phyloP scores from a whole-genome alignment of 2,329 filamentous ascomycete genomes.

The Nothopassalora personata region DNA sequence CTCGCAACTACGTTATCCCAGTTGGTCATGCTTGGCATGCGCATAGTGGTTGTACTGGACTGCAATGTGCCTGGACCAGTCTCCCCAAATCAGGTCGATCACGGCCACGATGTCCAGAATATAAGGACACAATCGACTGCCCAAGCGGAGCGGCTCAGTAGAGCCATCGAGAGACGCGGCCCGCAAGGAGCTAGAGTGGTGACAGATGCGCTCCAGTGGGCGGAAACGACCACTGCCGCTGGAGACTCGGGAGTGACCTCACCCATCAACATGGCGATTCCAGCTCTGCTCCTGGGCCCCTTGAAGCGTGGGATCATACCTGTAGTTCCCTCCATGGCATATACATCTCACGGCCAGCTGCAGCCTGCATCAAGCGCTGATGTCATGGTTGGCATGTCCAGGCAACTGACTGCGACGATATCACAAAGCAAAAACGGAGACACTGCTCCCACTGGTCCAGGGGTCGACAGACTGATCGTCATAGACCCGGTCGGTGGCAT shows the following conservation, averaged over 20 bases:
- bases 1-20: constrained; percentile 81
- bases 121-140: constrained; percentile 34
- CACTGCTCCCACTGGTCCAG: background rate
- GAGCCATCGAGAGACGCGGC: constrained; percentile 65
- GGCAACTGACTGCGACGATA: constrained; percentile 65
- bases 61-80: constrained; percentile 41
- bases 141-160: constrained; percentile 69
- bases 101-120: constrained; percentile 9
- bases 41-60: constrained; percentile 78
- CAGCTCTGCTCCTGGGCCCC: constrained; percentile 57
- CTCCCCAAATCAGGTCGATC: background rate
- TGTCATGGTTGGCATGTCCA: constrained; percentile 69
- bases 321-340: constrained; percentile 62
- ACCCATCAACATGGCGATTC: constrained; percentile 39
- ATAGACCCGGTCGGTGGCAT: constrained; percentile 83
- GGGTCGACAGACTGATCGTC: constrained; percentile 77
- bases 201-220: constrained; percentile 48
- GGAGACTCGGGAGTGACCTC: constrained; percentile 8
- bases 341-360: constrained; percentile 48
- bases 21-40: constrained; percentile 72
- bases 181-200: constrained; percentile 64
- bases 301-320: constrained; percentile 65
- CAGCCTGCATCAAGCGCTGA: constrained; percentile 54
- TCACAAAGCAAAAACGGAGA: constrained; percentile 10
- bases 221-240: background rate